A percentile compares a stretch with the other conserved stretches of the same genome.
phyloP scores from a whole-genome alignment of 805 yeast genomes.

The Kluyveromyces aestuarii region DNA sequence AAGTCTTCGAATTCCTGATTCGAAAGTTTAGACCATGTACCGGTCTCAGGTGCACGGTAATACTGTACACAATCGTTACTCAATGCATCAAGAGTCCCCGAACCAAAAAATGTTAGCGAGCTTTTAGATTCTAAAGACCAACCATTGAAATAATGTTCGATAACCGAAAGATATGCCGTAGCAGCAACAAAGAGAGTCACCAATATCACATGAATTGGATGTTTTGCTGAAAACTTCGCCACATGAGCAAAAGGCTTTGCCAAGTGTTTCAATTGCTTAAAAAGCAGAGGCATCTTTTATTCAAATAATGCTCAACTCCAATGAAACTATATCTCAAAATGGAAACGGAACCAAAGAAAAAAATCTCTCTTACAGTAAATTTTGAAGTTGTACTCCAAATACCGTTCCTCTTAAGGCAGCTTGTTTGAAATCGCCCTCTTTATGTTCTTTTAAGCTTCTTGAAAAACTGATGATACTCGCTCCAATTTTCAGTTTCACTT shows the following conservation, averaged over 20 bases:
- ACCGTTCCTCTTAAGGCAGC: not conserved
- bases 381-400: not conserved
- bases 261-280: slow-evolving; percentile 24
- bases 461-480: not conserved
- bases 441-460: not conserved
- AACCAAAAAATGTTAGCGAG: slow-evolving; percentile 7
- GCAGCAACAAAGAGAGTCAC: slow-evolving; percentile 67
- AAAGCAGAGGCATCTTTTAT: slow-evolving; percentile 19
- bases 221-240: slow-evolving; percentile 52
- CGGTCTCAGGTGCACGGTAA: slow-evolving; percentile 11
- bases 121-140: slow-evolving; percentile 28
- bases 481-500: not conserved
- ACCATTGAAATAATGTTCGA: slow-evolving; percentile 50
- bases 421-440: not conserved
- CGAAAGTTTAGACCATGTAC: slow-evolving; percentile 15
- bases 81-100: slow-evolving; percentile 12
- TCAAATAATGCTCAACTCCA: not conserved
- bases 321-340: not conserved
- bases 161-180: slow-evolving; percentile 65
- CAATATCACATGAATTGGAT: slow-evolving; percentile 82
- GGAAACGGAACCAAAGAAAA: not conserved
- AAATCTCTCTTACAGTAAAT: not conserved
- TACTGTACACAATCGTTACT: slow-evolving; percentile 22
- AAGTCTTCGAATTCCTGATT: slow-evolving; percentile 11
- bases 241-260: slow-evolving; percentile 37